These are phyloP conservation scores for Chaetoceros tenuissimus DNA, from an alignment of 108 stramenopile species.

Conservation along the genomic window DNA sequence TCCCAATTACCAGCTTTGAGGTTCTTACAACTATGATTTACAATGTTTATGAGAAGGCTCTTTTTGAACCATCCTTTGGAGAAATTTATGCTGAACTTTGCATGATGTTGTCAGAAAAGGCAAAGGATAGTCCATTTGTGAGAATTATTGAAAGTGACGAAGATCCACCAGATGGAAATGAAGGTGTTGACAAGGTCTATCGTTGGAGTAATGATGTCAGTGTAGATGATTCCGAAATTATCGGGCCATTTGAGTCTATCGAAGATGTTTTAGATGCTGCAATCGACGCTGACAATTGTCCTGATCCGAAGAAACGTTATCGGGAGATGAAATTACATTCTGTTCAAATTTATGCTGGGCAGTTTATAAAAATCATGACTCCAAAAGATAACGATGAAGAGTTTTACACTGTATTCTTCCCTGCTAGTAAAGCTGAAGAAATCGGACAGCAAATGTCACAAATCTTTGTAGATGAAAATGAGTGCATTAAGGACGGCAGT, in stretches of 20 bases:
- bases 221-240: conserved; percentile 59
- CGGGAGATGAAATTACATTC: conserved; percentile 69
- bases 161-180: conserved; percentile 60
- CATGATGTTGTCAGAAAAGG: conserved; percentile 38
- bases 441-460: conserved; percentile 74
- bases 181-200: conserved; percentile 39
- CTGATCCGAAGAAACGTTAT: conserved; percentile 30
- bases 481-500: conserved; percentile 53
- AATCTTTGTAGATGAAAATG: conserved; percentile 62
- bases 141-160: conserved; percentile 78
- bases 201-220: conserved; percentile 78
- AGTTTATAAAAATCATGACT: conserved; percentile 76
- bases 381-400: conserved; percentile 24
- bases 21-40: conserved; percentile 72
- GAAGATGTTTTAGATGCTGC: conserved; percentile 59
- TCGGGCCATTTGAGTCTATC: conserved; percentile 53
- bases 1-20: conserved; percentile 64
- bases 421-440: conserved; percentile 50
- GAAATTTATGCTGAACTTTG: conserved; percentile 92
- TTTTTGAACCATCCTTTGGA: conserved; percentile 79
- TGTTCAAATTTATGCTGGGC: conserved; percentile 68
- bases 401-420: conserved; percentile 75
- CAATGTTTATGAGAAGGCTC: conserved; percentile 89
- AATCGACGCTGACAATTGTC: conserved; percentile 24
- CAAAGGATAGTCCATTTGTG: conserved; percentile 41